A percentile compares a stretch with the other conserved stretches of the same genome.
Evolutionary conservation across 163 green algal genomes (phyloP).

Genomic region (Picocystis sp.): DNA sequence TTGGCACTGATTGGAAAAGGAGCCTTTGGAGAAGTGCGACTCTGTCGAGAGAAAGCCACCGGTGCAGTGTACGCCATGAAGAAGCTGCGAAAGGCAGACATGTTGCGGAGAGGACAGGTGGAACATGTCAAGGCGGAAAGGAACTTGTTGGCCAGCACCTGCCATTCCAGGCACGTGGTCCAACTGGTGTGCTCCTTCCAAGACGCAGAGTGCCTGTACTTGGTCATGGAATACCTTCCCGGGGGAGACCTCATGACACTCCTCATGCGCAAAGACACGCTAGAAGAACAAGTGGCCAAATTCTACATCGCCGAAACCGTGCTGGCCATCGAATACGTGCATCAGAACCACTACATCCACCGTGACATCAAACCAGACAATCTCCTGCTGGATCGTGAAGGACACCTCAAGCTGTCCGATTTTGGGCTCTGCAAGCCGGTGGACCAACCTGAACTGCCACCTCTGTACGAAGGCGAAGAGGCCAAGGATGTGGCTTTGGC

Average conservation of each 20-base stretch:
- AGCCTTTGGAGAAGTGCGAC: slow-evolving; percentile 89
- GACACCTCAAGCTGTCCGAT: slow-evolving; percentile 91
- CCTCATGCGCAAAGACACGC: slow-evolving; percentile 89
- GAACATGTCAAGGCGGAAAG: slow-evolving; percentile 92
- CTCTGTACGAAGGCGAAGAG: slow-evolving; percentile 22
- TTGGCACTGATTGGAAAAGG: slow-evolving; percentile 90
- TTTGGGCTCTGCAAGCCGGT: slow-evolving; percentile 97
- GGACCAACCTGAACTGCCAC: slow-evolving; percentile 30
- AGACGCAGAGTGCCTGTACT: slow-evolving; percentile 85
- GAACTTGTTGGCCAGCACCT: slow-evolving; percentile 78
- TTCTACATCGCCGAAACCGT: slow-evolving; percentile 65
- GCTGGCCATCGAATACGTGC: slow-evolving; percentile 75
- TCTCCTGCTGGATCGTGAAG: slow-evolving; percentile 63
- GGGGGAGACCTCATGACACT: slow-evolving; percentile 96
- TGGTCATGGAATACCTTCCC: slow-evolving; percentile 96
- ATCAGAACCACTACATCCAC: slow-evolving; percentile 85
- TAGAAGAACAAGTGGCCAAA: slow-evolving; percentile 51
- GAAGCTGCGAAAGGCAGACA: slow-evolving; percentile 91
- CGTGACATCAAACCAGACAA: slow-evolving; percentile 99
- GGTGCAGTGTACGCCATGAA: slow-evolving; percentile 91
- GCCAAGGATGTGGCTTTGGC: slow-evolving; percentile 6
- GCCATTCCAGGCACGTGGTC: slow-evolving; percentile 55
- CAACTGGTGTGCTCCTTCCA: slow-evolving; percentile 13
- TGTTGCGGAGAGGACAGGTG: slow-evolving; percentile 86
- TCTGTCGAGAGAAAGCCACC: slow-evolving; percentile 63